Conservation (phyloP, 108 stramenopile genomes). For the Nitzschia sp. region DNA sequence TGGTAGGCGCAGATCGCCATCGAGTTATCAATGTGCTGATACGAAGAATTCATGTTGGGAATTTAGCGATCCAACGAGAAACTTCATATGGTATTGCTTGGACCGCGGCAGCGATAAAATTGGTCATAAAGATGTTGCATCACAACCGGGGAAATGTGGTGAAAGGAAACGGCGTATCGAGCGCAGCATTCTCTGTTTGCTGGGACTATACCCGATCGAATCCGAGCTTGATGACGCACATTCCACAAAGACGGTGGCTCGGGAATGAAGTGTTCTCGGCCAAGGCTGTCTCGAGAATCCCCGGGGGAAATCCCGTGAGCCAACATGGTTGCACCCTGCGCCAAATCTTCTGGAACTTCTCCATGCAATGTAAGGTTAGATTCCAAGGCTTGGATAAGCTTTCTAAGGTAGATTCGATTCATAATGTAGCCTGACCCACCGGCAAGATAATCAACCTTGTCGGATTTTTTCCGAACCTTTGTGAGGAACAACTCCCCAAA, state of each 20-base stretch:
- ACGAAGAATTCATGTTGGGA: too few relatives aligned
- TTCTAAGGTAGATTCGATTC: not conserved
- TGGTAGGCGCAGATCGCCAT: too few relatives aligned
- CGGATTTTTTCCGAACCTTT: not conserved
- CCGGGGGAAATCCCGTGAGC: not conserved
- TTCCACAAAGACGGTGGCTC: conserved; percentile 6
- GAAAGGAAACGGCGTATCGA: conserved; percentile 1
- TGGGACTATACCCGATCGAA: not conserved
- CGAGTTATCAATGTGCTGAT: too few relatives aligned
- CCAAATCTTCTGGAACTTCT: conserved; percentile 10
- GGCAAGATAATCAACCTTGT: not conserved
- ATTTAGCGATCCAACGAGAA: too few relatives aligned
- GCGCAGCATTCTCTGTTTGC: not conserved
- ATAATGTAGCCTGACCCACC: conserved; percentile 13
- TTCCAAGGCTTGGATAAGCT: not conserved
- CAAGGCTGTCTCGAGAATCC: not conserved
- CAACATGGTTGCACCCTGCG: conserved; percentile 1
- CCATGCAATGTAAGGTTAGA: conserved; percentile 5
- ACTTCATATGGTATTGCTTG: not conserved
- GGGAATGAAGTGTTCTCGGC: conserved; percentile 10
- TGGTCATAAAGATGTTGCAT: conserved; percentile 1
- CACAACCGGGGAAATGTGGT: not conserved
- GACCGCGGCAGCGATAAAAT: conserved; percentile 9
- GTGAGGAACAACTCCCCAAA: conserved; percentile 5
- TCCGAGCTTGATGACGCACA: conserved; percentile 9